Conservation (phyloP, 1,284 basidiomycete genomes). For the Rhodotorula sp. region DNA sequence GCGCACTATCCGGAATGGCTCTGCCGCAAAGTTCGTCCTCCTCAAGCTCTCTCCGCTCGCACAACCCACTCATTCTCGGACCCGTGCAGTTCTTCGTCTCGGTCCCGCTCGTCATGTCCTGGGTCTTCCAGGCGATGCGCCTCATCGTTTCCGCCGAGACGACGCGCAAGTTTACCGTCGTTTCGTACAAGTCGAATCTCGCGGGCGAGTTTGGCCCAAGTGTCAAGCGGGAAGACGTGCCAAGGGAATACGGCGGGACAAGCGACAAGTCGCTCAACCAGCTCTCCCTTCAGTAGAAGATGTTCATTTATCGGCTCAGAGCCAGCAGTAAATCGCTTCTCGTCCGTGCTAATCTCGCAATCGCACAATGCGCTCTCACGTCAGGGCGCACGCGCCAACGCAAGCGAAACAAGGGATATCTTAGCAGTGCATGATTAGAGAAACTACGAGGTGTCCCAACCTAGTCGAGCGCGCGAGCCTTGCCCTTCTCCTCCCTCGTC, state of each 20-base stretch:
- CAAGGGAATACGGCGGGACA: background rate
- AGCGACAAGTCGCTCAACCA: background rate
- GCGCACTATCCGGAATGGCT: slow-evolving; percentile 36
- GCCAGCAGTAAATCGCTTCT: too few species aligned
- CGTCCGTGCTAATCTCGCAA: too few species aligned
- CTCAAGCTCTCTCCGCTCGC: slow-evolving; percentile 14
- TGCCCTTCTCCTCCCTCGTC: slow-evolving; percentile 31
- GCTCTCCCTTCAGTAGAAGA: too few species aligned
- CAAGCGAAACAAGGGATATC: too few species aligned
- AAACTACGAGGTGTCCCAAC: background rate
- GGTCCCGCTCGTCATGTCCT: slow-evolving; percentile 29
- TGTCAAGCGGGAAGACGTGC: background rate
- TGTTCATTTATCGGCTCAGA: too few species aligned
- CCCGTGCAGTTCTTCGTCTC: slow-evolving; percentile 24
- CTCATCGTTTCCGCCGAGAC: slow-evolving; percentile 23
- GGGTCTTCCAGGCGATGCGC: slow-evolving; percentile 25
- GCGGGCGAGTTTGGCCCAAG: slow-evolving; percentile 2
- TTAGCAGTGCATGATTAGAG: too few species aligned
- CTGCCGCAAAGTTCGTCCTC: slow-evolving; percentile 18
- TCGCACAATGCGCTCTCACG: too few species aligned
- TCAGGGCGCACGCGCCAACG: too few species aligned
- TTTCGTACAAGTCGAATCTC: slow-evolving; percentile 15
- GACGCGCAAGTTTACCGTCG: slow-evolving; percentile 27
- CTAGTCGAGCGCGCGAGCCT: slow-evolving; percentile 1
- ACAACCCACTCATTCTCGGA: background rate